Evolutionary conservation across 257 asterid genomes (phyloP), one percentile per base, ranked within the genome.

Genomic region (Nemophila menziesii): DNA sequence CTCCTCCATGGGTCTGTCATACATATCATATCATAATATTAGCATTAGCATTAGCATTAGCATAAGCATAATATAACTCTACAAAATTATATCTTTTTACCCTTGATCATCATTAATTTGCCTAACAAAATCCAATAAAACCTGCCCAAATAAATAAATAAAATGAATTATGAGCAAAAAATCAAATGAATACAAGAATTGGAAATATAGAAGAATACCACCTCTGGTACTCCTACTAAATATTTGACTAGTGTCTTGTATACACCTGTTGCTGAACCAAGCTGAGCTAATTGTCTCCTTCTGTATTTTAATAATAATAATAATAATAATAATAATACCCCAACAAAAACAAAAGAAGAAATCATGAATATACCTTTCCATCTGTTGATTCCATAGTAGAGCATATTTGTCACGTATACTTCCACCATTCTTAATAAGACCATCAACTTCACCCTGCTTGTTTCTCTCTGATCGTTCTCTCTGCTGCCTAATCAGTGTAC

Each of bases 151-250:
- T 49, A 15, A 21, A 49, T 29, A 10, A 16, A 9, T 11, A 24
- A 19, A 16, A 19, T 23, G 15, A 22, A 18, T 5, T 12, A 49
- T 34, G 17, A 29, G 43, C 24, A 33, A 8, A 41, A 4, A 19
- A 1, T 12, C 7, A 4, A 27, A 34, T 21, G 9, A 29, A 29
- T 10, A 29, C 36, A 29, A 13, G 2, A 29, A 29, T 10, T 29
- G 9, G 8, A 5, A 13, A 7, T 29, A 29, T 29, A n/a, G 36
- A 29, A 13, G 12, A 29, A 29, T 29, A 16, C 12, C 68, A 89
- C 98, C 80, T 89, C 85, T 21, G 98, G 98, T 60, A 89, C 98
- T 55, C 98, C 98, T 44, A 85, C 94, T 57, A 89, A 85, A 77
- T 89, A 89, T 63, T 84, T 89, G 71, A 89, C 80, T 53, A 89